These are phyloP conservation scores for Chenopodium quinoa DNA, from an alignment of 148 eudicot species.

Conservation along the genomic window DNA sequence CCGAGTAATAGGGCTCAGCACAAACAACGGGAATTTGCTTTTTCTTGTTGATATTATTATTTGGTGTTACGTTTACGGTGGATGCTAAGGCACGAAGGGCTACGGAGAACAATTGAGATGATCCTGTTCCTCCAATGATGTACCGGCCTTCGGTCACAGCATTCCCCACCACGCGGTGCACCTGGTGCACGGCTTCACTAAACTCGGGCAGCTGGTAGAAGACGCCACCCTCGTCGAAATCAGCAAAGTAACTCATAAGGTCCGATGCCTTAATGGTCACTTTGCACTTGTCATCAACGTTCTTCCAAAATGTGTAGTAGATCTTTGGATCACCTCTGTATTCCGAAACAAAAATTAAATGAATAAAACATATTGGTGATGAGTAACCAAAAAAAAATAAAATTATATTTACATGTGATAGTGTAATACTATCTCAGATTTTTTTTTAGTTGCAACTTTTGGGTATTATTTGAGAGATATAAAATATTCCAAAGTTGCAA, in stretches of 20 bases:
- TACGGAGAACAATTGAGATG: slow-evolving; percentile 63
- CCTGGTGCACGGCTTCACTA: slow-evolving; percentile 40
- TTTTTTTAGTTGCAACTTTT: too few relatives aligned
- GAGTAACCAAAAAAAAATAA: too few relatives aligned
- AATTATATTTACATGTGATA: too few relatives aligned
- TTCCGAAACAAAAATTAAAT: not conserved
- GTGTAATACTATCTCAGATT: too few relatives aligned
- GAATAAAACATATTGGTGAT: not conserved
- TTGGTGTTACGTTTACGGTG: not conserved
- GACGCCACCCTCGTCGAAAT: slow-evolving; percentile 35
- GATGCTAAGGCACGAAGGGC: slow-evolving; percentile 48
- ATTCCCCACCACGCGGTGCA: slow-evolving; percentile 54
- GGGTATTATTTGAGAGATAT: too few relatives aligned
- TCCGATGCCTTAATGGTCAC: slow-evolving; percentile 44
- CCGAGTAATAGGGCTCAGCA: slow-evolving; percentile 74
- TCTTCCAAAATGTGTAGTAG: slow-evolving; percentile 51
- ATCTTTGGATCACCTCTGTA: slow-evolving; percentile 75
- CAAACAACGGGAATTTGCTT: slow-evolving; percentile 46
- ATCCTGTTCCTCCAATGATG: slow-evolving; percentile 65
- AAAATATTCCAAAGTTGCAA: too few relatives aligned
- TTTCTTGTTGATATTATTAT: not conserved
- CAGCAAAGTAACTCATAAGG: slow-evolving; percentile 60
- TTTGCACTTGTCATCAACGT: slow-evolving; percentile 37
- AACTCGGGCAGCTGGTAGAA: slow-evolving; percentile 71
- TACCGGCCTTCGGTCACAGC: slow-evolving; percentile 41